Conservation (phyloP, 2,329 filamentous ascomycete species). For the Colletotrichum agaves region DNA sequence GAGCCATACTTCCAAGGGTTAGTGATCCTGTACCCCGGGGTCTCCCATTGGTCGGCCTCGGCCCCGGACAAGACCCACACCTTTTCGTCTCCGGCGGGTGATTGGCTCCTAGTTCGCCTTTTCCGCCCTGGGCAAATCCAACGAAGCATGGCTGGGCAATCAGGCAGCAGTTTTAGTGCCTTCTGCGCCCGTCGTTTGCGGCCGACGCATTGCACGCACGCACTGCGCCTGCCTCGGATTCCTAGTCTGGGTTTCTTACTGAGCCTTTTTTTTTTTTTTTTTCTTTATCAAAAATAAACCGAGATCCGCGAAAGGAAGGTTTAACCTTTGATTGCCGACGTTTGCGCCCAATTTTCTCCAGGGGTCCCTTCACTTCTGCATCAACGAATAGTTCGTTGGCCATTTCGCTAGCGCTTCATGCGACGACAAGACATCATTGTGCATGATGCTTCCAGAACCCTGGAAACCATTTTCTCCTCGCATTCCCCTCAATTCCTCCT, state of each 20-base stretch:
- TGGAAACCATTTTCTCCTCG: background rate
- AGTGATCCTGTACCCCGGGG: background rate
- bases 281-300: background rate
- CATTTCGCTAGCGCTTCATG: constrained; percentile 8
- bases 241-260: background rate
- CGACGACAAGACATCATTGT: constrained; percentile 24
- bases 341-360: background rate
- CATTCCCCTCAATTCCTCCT: background rate
- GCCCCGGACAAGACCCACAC: background rate
- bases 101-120: background rate
- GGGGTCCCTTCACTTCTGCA: background rate
- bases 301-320: background rate
- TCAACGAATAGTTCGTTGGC: background rate
- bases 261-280: background rate
- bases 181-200: background rate
- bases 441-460: constrained; percentile 10
- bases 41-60: background rate
- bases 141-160: background rate
- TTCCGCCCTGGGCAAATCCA: constrained; percentile 7
- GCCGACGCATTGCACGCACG: background rate
- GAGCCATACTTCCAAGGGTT: background rate
- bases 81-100: background rate
- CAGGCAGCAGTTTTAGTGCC: constrained; percentile 24
- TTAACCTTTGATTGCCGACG: background rate
- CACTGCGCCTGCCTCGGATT: constrained; percentile 11